Evolutionary conservation across 2,329 filamentous ascomycete species (phyloP).

Genomic region (Teratosphaeria pseudoeucalypti): DNA sequence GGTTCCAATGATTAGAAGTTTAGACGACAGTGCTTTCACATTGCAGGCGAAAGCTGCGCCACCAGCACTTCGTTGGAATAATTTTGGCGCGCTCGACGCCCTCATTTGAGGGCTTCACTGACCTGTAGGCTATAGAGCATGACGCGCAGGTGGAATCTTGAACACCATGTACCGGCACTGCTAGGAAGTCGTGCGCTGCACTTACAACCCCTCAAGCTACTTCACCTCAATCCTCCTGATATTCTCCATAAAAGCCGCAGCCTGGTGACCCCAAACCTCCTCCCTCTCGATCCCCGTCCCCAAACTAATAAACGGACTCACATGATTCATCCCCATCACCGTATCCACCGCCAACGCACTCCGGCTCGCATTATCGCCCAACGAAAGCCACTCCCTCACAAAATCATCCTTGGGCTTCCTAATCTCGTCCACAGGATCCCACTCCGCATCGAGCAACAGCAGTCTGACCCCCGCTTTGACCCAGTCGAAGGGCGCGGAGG

Average conservation of each 20-base stretch:
- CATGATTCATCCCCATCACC: constrained; percentile 19
- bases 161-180: no score
- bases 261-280: constrained; percentile 18
- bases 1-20: neutral
- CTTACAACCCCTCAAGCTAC: no score
- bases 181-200: no score
- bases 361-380: constrained; percentile 8
- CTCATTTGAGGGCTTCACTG: no score
- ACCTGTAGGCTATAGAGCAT: no score
- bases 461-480: constrained; percentile 7
- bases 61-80: no score
- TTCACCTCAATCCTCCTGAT: constrained; percentile 8
- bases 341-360: constrained; percentile 12
- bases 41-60: no score
- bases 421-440: constrained; percentile 20
- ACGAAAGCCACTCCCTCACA: constrained; percentile 12
- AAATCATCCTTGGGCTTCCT: constrained; percentile 14
- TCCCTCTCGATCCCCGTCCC: constrained; percentile 16
- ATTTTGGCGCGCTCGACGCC: no score
- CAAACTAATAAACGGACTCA: constrained; percentile 13
- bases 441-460: constrained; percentile 14
- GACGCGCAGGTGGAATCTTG: no score
- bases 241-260: constrained; percentile 13
- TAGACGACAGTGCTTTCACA: neutral
- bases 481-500: constrained; percentile 7